Evolutionary conservation across 2,329 filamentous ascomycete genomes (phyloP).

Genomic region (Colletotrichum zoysiae): DNA sequence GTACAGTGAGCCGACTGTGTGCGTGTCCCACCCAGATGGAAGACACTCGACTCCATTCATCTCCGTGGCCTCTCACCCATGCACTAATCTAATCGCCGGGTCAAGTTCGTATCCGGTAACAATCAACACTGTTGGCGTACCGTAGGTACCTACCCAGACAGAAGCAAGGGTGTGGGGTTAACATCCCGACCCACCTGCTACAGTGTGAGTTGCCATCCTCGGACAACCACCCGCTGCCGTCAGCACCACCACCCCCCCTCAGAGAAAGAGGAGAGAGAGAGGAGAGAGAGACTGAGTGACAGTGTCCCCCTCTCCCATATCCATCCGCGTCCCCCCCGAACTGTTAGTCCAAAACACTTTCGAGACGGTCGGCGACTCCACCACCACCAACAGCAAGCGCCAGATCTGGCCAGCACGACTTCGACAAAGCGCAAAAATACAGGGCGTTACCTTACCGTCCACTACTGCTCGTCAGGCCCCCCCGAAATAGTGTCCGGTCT

Average conservation of each 20-base stretch:
- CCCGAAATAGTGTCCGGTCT: slow-evolving; percentile 37
- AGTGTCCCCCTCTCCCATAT: slow-evolving; percentile 37
- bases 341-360: slow-evolving; percentile 44
- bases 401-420: slow-evolving; percentile 31
- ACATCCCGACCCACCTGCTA: background rate
- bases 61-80: background rate
- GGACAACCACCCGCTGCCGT: background rate
- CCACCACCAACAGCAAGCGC: slow-evolving; percentile 31
- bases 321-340: slow-evolving; percentile 41
- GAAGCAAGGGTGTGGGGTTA: background rate
- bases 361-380: slow-evolving; percentile 43
- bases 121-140: slow-evolving; percentile 17
- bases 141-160: background rate
- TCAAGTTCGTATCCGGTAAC: slow-evolving; percentile 24
- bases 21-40: background rate
- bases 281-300: background rate
- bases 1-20: slow-evolving; percentile 24
- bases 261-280: background rate
- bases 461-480: slow-evolving; percentile 20
- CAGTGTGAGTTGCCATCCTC: slow-evolving; percentile 27
- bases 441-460: slow-evolving; percentile 23
- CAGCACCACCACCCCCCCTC: slow-evolving; percentile 6
- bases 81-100: background rate
- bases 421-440: slow-evolving; percentile 34
- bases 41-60: slow-evolving; percentile 8